Evolutionary conservation across 192 early-diverging fungal species (phyloP), one percentile per base, ranked within the genome.

Genomic region (Ramicandelaber brevisporus): DNA sequence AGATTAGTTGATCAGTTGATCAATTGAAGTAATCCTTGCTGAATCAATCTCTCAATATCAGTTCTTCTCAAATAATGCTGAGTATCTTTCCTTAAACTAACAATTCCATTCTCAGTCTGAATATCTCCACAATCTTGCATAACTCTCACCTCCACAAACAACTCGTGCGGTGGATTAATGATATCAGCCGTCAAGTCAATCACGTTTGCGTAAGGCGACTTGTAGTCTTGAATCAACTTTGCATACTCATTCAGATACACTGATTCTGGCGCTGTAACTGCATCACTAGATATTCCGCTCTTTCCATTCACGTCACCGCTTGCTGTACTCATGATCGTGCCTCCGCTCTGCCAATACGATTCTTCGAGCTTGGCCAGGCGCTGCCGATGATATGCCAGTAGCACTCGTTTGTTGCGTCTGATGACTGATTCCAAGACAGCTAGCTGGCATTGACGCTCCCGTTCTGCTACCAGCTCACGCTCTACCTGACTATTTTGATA

Each of bases 71-170:
- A 56, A 39, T 78, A 93, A 24, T 76, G 77, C 51, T 92, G 86
- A 8, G 68, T 75, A 26, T 75, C 72, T 16, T 64, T 65, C 20
- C 63, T 65, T 17, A 97, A 48, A 31, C 64, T 63, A 21, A 87
- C 59, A 1, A 66, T 50, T 0, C 92, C 88, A 36, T 55, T 73
- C 31, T 93, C 86, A 0, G 83, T 81, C 29, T 74, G 63, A 21
- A 92, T 68, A 48, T 92, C 82, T 22, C 92, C 92, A 40, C 70
- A 72, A 30, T 93, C 84, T 30, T 59, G 63, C 25, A 82, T 20
- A 1, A 93, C 92, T 1, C 88, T 46, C 15, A 97, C 76, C 34
- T 80, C 78, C n/a, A 88, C 73, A 52, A 78, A 87, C 36, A 89
- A 39, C 40, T 97, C 87, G 38, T 65, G 62, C 4, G 92, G 92